These are phyloP conservation scores for Funneliformis mosseae DNA, from an alignment of 192 early-diverging fungal species.

Conservation along the genomic window DNA sequence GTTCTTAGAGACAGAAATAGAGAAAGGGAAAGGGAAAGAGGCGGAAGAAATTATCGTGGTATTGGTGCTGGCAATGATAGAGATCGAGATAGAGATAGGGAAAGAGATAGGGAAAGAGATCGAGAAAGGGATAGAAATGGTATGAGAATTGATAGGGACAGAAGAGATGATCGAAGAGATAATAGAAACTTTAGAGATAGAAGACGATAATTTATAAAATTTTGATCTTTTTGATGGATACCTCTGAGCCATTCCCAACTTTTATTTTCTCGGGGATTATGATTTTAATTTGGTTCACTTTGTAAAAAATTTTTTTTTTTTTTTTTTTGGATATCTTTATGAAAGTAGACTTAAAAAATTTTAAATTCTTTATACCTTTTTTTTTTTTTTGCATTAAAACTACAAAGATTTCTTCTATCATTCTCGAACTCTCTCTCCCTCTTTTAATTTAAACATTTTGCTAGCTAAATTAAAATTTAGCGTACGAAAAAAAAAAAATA, in stretches of 20 bases:
- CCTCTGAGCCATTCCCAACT: neutral
- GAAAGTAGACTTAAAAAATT: no score
- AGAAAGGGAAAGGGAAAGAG: conserved; percentile 11
- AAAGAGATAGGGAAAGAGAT: conserved; percentile 21
- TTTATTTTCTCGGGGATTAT: neutral
- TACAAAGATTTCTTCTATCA: no score
- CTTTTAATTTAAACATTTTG: no score
- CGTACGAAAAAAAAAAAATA: no score
- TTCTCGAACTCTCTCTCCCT: no score
- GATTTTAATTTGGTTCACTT: neutral
- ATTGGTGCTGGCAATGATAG: neutral
- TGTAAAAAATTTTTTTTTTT: neutral
- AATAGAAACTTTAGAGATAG: conserved; percentile 29
- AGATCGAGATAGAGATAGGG: conserved; percentile 26
- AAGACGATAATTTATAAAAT: conserved; percentile 21
- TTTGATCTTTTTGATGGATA: neutral
- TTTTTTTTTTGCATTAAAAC: no score
- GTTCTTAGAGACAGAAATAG: conserved; percentile 21
- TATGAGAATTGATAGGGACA: neutral
- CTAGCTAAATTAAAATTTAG: no score
- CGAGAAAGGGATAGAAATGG: conserved; percentile 6
- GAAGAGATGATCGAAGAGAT: conserved; percentile 20
- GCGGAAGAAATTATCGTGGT: neutral
- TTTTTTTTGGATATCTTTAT: no score
- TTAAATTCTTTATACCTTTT: no score